These are phyloP conservation scores for Retiboletus flavoniger DNA, from an alignment of 1,284 basidiomycete species.

Conservation along the genomic window DNA sequence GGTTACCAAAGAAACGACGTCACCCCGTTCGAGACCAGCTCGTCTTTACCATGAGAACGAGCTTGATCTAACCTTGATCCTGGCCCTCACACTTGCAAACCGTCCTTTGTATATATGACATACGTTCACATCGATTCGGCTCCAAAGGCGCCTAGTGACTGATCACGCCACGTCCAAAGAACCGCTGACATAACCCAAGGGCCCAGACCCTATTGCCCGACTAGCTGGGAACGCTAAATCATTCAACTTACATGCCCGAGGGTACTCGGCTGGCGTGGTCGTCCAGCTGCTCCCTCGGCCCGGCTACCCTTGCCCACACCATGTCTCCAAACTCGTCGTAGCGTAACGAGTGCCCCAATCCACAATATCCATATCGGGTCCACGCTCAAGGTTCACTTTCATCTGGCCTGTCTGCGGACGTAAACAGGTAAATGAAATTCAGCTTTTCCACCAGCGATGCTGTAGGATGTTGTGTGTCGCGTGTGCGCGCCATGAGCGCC, in stretches of 20 bases:
- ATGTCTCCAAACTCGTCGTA: neutral
- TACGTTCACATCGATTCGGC: neutral
- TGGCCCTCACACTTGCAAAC: neutral
- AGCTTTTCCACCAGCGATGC: constrained; percentile 2
- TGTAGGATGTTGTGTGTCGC: constrained; percentile 8
- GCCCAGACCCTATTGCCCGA: constrained; percentile 1
- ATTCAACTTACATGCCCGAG: neutral
- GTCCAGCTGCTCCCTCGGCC: neutral
- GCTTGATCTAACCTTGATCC: constrained; percentile 5
- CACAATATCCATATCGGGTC: neutral
- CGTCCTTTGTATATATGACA: neutral
- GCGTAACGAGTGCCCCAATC: constrained; percentile 17
- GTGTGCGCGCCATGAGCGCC: constrained; percentile 3
- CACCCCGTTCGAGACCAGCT: constrained; percentile 9
- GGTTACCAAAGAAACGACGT: constrained; percentile 30
- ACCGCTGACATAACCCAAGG: neutral
- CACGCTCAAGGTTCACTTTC: constrained; percentile 7
- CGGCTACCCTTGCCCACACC: neutral
- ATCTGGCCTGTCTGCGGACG: constrained; percentile 24
- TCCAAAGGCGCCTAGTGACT: neutral
- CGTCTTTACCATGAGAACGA: constrained; percentile 13
- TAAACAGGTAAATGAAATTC: constrained; percentile 18
- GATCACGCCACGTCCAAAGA: neutral
- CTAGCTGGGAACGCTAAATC: neutral
- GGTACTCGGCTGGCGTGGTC: neutral